phyloP scores from a whole-genome alignment of 2,329 filamentous ascomycete species.

The Scedosporium minutisporum region DNA sequence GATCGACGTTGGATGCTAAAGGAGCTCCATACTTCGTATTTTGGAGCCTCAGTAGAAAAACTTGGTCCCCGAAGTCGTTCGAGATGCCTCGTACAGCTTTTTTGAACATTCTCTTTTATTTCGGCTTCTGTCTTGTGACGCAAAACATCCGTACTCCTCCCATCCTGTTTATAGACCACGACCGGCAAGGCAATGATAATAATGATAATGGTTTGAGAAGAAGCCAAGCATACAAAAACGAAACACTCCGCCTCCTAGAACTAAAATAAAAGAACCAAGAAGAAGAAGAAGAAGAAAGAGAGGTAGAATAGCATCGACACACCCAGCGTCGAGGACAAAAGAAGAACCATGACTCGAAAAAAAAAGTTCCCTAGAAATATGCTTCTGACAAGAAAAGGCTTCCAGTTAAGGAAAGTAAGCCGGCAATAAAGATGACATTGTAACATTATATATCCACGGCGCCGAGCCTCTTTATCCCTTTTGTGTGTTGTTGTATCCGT shows the following conservation, averaged over 20 bases:
- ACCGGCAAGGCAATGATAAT: background rate
- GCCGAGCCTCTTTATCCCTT: background rate
- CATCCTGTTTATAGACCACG: background rate
- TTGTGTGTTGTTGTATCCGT: background rate
- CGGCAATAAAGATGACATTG: background rate
- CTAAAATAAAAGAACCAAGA: slow-evolving; percentile 1
- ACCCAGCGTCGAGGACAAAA: background rate
- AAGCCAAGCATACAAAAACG: slow-evolving; percentile 2
- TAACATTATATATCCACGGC: background rate
- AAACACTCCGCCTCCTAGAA: background rate
- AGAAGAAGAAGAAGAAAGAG: background rate
- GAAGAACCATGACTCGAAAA: background rate
- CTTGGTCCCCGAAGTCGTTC: too few relatives aligned
- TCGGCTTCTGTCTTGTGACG: background rate
- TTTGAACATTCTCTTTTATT: background rate
- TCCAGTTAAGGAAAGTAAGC: background rate
- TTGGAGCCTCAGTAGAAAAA: too few relatives aligned
- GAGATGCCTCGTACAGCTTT: background rate
- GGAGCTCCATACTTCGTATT: too few relatives aligned
- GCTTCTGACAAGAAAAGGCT: background rate
- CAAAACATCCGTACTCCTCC: background rate
- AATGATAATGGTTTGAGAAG: background rate
- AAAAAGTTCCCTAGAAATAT: background rate
- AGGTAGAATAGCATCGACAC: background rate
- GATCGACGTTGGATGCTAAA: too few relatives aligned